These are phyloP conservation scores for Entophlyctis luteolus DNA, from an alignment of 192 early-diverging fungal species.

Conservation along the genomic window DNA sequence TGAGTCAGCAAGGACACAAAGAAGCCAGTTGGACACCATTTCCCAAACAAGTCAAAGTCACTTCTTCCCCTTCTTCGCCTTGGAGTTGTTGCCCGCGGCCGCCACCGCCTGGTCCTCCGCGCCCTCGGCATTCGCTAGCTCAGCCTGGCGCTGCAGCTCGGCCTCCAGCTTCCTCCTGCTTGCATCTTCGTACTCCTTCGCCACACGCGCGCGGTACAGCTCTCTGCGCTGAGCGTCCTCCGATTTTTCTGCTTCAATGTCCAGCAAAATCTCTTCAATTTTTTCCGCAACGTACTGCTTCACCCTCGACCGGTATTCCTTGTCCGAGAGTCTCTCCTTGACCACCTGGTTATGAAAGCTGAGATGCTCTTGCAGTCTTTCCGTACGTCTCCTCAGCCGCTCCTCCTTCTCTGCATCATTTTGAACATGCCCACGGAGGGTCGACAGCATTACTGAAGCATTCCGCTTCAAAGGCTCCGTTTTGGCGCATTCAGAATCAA, in stretches of 20 bases:
- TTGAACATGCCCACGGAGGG: conserved; percentile 27
- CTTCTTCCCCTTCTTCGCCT: conserved; percentile 39
- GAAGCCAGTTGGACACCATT: too few relatives aligned
- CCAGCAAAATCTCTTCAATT: conserved; percentile 33
- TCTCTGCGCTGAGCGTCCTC: conserved; percentile 23
- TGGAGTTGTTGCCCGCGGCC: neutral
- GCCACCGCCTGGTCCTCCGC: conserved; percentile 16
- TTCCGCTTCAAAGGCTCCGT: neutral
- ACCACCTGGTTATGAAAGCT: conserved; percentile 25
- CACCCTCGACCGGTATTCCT: conserved; percentile 42
- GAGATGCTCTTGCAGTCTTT: conserved; percentile 15
- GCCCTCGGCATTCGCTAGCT: conserved; percentile 37
- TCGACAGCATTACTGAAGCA: neutral
- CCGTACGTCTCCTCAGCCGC: conserved; percentile 14
- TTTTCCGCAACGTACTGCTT: conserved; percentile 43
- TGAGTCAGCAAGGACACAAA: conserved; percentile 84
- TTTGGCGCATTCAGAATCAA: neutral
- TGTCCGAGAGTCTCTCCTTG: conserved; percentile 31
- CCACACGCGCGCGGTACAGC: conserved; percentile 25
- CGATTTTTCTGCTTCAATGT: conserved; percentile 25
- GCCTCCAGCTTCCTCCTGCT: conserved; percentile 38
- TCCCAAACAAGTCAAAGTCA: too few relatives aligned
- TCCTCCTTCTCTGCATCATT: conserved; percentile 27
- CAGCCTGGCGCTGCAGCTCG: conserved; percentile 37
- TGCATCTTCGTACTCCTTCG: conserved; percentile 30